Evolutionary conservation across 139 green algal genomes (phyloP).

Genomic region (Chloropicon primus): DNA sequence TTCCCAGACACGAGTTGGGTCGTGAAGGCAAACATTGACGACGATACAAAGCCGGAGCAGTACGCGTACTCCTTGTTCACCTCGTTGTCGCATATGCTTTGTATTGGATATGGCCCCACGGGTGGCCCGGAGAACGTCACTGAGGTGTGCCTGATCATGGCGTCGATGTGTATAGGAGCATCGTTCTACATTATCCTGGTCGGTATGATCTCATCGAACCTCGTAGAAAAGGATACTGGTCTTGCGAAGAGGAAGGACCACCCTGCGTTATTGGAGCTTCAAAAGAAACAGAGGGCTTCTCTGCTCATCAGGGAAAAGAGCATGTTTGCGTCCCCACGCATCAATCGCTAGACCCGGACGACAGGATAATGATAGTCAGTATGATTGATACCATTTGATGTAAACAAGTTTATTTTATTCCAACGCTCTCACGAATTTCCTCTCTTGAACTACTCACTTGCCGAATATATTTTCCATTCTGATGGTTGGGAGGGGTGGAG

Average conservation of each 20-base stretch:
- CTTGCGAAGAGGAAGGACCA: not conserved
- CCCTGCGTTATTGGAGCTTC: not conserved
- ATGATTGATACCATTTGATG: too few relatives aligned
- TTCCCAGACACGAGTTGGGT: slow-evolving; percentile 27
- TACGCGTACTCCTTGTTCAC: slow-evolving; percentile 23
- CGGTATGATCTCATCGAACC: slow-evolving; percentile 24
- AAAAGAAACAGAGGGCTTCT: not conserved
- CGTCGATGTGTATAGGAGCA: slow-evolving; percentile 4
- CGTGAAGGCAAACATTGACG: not conserved
- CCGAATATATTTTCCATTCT: too few relatives aligned
- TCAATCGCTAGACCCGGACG: too few relatives aligned
- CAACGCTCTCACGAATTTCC: too few relatives aligned
- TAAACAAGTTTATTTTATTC: too few relatives aligned
- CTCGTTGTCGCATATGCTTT: slow-evolving; percentile 23
- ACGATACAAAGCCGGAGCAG: slow-evolving; percentile 1
- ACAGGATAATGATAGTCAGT: too few relatives aligned
- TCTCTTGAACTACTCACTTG: too few relatives aligned
- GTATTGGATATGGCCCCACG: slow-evolving; percentile 20
- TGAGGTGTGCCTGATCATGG: slow-evolving; percentile 7
- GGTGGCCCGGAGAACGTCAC: slow-evolving; percentile 10
- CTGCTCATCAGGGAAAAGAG: not conserved
- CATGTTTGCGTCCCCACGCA: not conserved
- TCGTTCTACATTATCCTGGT: slow-evolving; percentile 31
- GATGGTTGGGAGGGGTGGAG: too few relatives aligned
- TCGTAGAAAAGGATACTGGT: slow-evolving; percentile 3